phyloP scores from a whole-genome alignment of 768 basidiomycete species.

The Rhodosporidiobolus odoratus region DNA sequence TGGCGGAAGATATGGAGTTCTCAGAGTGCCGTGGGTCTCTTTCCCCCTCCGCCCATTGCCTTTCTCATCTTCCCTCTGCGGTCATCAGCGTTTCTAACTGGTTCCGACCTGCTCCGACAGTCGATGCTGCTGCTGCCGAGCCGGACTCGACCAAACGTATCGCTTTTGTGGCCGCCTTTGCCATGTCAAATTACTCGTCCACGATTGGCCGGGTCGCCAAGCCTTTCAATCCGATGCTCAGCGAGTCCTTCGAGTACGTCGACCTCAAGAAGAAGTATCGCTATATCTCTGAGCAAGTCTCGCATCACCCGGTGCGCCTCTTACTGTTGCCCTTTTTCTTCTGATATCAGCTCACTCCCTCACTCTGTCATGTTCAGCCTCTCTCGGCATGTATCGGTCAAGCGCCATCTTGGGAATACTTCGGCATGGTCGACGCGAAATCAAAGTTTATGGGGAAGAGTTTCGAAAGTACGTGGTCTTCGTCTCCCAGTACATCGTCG shows the following conservation, averaged over 20 bases:
- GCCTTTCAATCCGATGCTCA: slow-evolving; percentile 92
- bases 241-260: slow-evolving; percentile 93
- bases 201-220: slow-evolving; percentile 95
- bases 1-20: slow-evolving; percentile 98
- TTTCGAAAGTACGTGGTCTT: slow-evolving; percentile 95
- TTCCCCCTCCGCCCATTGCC: neutral
- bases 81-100: neutral
- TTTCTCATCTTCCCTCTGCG: too few species aligned
- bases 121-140: slow-evolving; percentile 77
- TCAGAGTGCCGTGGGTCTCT: slow-evolving; percentile 71
- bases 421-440: slow-evolving; percentile 81
- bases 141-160: slow-evolving; percentile 71
- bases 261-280: slow-evolving; percentile 79
- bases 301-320: slow-evolving; percentile 69
- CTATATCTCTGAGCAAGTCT: slow-evolving; percentile 93
- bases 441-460: slow-evolving; percentile 95
- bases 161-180: slow-evolving; percentile 91
- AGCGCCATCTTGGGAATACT: slow-evolving; percentile 82
- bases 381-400: slow-evolving; percentile 95
- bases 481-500: too few species aligned
- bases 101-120: neutral
- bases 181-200: slow-evolving; percentile 95
- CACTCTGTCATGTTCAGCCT: slow-evolving; percentile 49
- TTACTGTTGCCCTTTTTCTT: neutral
- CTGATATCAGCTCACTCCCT: neutral